Evolutionary conservation across 805 yeast genomes (phyloP), one percentile per base, ranked within the genome.

Genomic region (Schizosaccharomyces osmophilus): DNA sequence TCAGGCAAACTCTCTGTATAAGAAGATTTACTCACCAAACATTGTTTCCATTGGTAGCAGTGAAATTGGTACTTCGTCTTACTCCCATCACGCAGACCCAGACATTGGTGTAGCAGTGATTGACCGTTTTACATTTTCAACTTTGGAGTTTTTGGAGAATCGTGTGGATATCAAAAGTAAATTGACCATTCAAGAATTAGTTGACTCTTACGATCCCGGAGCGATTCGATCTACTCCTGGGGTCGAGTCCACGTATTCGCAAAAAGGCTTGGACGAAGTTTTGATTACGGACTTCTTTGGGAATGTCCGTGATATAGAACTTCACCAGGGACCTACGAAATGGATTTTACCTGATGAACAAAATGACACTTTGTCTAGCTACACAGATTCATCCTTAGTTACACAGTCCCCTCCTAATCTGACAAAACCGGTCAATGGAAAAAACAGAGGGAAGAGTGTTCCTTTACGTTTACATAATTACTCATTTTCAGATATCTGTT

Each of bases 91-190:
- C 70, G 87, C 97, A 0, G 99, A 93, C 70, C 80, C 84, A 57
- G 97, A 90, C 68, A 81, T 93, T 59, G 99, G 99, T 6, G 97
- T 93, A 61, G 97, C 98, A 0, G 96, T 93, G 13, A 93, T 93
- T 68, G 99, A 93, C 71, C 76, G 98, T 67, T 93, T 93, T 74
- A 93, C 99, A 0, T 89, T 88, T 71, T 87, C 81, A 72, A 89
- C 87, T 61, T 77, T 93, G 66, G 96, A 88, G 63, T 93, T 83
- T 69, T 77, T 93, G 68, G 98, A 90, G 72, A 76, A 78, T 48
- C 22, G 48, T 15, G 82, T 93, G 61, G 83, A 85, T 62, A 85
- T 82, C 71, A 82, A 82, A 66, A 86, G 95, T 0, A 75, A 80
- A 32, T 73, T 75, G 64, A 86, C 97, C 2, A 74, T 93, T 69